Base-by-base conservation (phyloP, 1,284 basidiomycete genomes). In the Stygiomarasmius scandens region DNA sequence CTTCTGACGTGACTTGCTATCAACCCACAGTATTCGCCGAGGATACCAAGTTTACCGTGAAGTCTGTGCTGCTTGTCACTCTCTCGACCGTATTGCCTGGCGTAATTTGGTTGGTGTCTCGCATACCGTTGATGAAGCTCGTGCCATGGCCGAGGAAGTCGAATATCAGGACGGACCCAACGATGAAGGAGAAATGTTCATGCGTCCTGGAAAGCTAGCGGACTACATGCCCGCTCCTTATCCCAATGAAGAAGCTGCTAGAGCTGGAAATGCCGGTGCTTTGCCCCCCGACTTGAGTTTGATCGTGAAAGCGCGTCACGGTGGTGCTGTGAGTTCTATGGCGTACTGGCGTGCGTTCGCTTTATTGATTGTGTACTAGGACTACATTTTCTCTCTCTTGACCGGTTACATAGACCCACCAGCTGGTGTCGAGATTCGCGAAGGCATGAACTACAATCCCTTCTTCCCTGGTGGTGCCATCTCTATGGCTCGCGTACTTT, bases 21-120 rank as follows among this genome's bases (percentile, higher is more conserved):
- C 41, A 24, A 47, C 14, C 46, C 62, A 27, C 56, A 96, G 94
- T 71, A 98, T 99, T 72, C 94, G 97, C 70, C 89, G 97, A 71
- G 97, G 97, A 27, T 99, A 97, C 83, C 92, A 95, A 76, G 97
- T 99, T 52, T 99, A 99, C 83, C 93, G 95, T 61, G 96, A 99
- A 79, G 97, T 99, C 59, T 99, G 97, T 75, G 92, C 96, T 5
- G 93, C 97, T 16, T 99, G 97, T 78, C 97, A 99, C 77, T 99
- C 97, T 49, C 89, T 99, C 60, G 94, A 99, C 81, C 95, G 97
- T 68, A 96, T 99, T 72, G 97, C 97, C 61, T 99, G 97, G 97
- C 93, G 97, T 72, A 99, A 99, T 81, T 82, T 99, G 60, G 97
- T 99, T 66, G 97, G 95, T 71, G 94, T 98, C 58, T 98, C 95